phyloP scores from a whole-genome alignment of 768 basidiomycete genomes.

The Chalciporus sphaerocephalus region DNA sequence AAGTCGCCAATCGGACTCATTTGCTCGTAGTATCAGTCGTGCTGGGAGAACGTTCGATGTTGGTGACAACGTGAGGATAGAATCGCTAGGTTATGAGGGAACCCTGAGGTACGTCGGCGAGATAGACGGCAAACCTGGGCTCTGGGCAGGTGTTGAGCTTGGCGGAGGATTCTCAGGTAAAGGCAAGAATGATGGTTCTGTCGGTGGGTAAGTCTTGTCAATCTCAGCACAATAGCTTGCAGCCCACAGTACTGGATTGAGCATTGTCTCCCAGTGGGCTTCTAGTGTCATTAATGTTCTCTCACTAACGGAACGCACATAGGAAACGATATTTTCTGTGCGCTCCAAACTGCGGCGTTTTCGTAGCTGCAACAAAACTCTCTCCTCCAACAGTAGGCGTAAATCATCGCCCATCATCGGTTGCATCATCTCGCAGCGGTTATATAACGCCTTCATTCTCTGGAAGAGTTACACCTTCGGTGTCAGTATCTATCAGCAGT shows the following conservation, averaged over 20 bases:
- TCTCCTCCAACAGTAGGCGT: slow-evolving; percentile 67
- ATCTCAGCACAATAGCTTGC: neutral
- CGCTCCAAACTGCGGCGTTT: slow-evolving; percentile 84
- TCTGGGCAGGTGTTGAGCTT: slow-evolving; percentile 94
- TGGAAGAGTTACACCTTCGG: slow-evolving; percentile 45
- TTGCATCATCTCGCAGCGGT: slow-evolving; percentile 63
- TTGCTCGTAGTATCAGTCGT: slow-evolving; percentile 44
- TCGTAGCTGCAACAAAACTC: slow-evolving; percentile 79
- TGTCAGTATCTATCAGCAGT: slow-evolving; percentile 31
- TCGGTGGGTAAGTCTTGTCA: slow-evolving; percentile 65
- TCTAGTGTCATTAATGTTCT: neutral
- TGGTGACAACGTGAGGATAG: slow-evolving; percentile 82
- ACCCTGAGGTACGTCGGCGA: slow-evolving; percentile 73
- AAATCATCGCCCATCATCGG: slow-evolving; percentile 68
- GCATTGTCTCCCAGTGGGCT: neutral
- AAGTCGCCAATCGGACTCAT: slow-evolving; percentile 64
- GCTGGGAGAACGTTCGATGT: slow-evolving; percentile 51
- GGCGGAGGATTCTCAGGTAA: slow-evolving; percentile 80
- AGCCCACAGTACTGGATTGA: neutral
- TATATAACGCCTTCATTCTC: slow-evolving; percentile 41
- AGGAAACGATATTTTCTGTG: slow-evolving; percentile 86
- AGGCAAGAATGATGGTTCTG: slow-evolving; percentile 93
- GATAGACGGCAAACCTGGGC: slow-evolving; percentile 83
- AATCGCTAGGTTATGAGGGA: slow-evolving; percentile 87
- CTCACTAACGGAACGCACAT: slow-evolving; percentile 10